A percentile compares a stretch with the other conserved stretches of the same genome.
Conservation (phyloP, 2,329 filamentous ascomycete genomes). For the Aspergillus persii region DNA sequence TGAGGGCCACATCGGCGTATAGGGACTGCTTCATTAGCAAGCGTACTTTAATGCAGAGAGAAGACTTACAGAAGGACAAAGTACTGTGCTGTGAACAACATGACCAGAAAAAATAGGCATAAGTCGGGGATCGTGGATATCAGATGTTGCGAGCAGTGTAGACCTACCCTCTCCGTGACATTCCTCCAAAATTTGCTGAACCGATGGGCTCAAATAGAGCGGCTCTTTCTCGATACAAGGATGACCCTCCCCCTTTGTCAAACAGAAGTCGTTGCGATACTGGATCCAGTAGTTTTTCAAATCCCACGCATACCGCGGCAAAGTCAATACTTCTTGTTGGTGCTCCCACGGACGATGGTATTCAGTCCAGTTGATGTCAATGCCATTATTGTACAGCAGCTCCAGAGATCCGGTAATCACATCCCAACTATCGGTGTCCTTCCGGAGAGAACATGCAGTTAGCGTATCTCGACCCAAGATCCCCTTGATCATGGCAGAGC, state of each 20-base stretch:
- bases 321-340: slow-evolving; percentile 58
- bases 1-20: slow-evolving; percentile 65
- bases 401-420: slow-evolving; percentile 56
- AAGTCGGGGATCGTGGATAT: slow-evolving; percentile 7
- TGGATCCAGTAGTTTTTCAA: slow-evolving; percentile 71
- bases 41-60: background rate
- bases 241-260: slow-evolving; percentile 58
- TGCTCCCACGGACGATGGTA: slow-evolving; percentile 62
- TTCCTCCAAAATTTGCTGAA: slow-evolving; percentile 63
- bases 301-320: slow-evolving; percentile 68
- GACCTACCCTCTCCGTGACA: slow-evolving; percentile 60
- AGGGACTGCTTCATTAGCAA: slow-evolving; percentile 30
- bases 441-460: slow-evolving; percentile 44
- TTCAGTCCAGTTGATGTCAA: slow-evolving; percentile 68
- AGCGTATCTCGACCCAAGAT: slow-evolving; percentile 60
- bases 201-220: slow-evolving; percentile 59
- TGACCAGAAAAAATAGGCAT: slow-evolving; percentile 62
- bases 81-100: slow-evolving; percentile 63
- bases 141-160: slow-evolving; percentile 4
- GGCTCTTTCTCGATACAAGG: background rate
- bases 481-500: slow-evolving; percentile 48
- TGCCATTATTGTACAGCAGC: slow-evolving; percentile 61
- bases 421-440: slow-evolving; percentile 44
- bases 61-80: slow-evolving; percentile 51
- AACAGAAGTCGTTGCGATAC: slow-evolving; percentile 69